These are phyloP conservation scores for Melaleuca quinquenervia DNA, from an alignment of 345 rosid species.

Conservation along the genomic window DNA sequence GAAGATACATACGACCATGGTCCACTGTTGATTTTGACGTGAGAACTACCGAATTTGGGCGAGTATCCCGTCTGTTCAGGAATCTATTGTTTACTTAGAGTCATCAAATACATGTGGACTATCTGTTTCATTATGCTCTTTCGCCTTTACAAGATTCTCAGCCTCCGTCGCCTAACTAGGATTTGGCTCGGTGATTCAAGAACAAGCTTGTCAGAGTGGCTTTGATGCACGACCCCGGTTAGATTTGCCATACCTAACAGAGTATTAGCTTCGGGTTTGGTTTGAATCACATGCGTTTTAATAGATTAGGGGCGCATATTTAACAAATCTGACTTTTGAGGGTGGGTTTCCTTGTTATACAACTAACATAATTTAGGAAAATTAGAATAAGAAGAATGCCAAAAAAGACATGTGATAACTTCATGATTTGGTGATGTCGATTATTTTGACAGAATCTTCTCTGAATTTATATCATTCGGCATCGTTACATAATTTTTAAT, in stretches of 20 bases:
- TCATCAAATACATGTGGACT: not conserved
- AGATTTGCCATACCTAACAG: not conserved
- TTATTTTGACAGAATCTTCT: not conserved
- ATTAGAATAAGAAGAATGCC: not conserved
- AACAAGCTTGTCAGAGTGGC: not conserved
- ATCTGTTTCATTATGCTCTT: not conserved
- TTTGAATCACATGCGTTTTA: not conserved
- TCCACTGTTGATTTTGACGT: not conserved
- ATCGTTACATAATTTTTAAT: not conserved
- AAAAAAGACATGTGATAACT: not conserved
- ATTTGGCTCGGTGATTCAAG: not conserved
- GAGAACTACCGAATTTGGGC: not conserved
- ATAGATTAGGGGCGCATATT: not conserved
- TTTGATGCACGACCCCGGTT: not conserved
- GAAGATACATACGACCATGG: not conserved
- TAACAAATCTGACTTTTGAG: not conserved
- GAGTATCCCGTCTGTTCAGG: not conserved
- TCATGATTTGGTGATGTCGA: not conserved
- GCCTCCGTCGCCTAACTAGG: not conserved
- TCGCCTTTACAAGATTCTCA: not conserved
- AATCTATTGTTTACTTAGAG: not conserved
- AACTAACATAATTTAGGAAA: not conserved
- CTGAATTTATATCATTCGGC: not conserved
- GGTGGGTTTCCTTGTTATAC: not conserved
- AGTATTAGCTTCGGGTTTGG: not conserved